Evolutionary conservation across 495 filamentous ascomycete species (phyloP).

Genomic region (Penicillium antarcticum): DNA sequence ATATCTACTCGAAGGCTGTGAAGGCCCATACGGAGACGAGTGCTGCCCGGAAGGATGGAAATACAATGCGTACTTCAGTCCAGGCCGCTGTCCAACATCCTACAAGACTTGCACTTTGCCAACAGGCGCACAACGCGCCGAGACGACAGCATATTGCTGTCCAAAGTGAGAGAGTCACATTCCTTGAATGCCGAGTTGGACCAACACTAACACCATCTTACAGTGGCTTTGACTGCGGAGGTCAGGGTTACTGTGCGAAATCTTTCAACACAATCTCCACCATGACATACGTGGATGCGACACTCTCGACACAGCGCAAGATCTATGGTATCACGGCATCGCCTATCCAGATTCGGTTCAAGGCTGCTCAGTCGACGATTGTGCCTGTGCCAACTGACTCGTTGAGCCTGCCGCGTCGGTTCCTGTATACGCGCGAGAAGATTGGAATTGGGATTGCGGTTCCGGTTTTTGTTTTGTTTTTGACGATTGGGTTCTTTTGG

Average conservation of each 20-base stretch:
- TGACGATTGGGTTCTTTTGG: too few species aligned
- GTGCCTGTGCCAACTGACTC: constrained; percentile 12
- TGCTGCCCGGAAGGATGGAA: constrained; percentile 9
- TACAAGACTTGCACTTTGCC: constrained; percentile 11
- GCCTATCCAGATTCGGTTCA: constrained; percentile 12
- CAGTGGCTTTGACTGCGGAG: constrained; percentile 5
- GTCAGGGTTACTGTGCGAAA: constrained; percentile 5
- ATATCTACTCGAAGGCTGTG: constrained; percentile 4
- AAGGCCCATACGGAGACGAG: constrained; percentile 9
- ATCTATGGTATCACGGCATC: constrained; percentile 6
- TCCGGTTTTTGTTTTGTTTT: not conserved
- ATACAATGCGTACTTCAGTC: constrained; percentile 10
- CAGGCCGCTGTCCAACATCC: constrained; percentile 8
- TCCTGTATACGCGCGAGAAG: not conserved
- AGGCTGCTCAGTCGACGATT: constrained; percentile 5
- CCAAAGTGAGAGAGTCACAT: constrained; percentile 11
- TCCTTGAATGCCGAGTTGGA: too few species aligned
- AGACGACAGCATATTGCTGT: constrained; percentile 12
- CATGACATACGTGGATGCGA: constrained; percentile 6
- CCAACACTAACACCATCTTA: not conserved
- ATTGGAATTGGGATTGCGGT: constrained; percentile 6
- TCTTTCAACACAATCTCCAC: constrained; percentile 4
- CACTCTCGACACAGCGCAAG: not conserved
- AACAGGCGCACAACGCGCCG: constrained; percentile 1
- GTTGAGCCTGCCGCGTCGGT: constrained; percentile 1